Conservation (phyloP, 1,284 basidiomycete species). For the Rhodotorula glutinis region DNA sequence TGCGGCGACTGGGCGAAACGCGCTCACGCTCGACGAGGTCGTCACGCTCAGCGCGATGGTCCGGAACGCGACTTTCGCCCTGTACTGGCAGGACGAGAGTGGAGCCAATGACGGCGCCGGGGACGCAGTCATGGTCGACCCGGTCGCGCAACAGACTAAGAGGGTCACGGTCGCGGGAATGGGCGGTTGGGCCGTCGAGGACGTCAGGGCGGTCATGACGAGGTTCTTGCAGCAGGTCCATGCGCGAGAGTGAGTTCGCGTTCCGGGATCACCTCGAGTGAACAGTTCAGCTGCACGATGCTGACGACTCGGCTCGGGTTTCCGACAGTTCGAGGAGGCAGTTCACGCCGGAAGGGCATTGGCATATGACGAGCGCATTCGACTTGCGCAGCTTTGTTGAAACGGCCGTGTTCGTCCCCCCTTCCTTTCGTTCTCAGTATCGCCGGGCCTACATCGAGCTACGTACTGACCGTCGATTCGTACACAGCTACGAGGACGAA, state of each 20-base stretch:
- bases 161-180: slow-evolving; percentile 51
- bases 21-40: slow-evolving; percentile 80
- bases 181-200: slow-evolving; percentile 50
- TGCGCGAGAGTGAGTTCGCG: slow-evolving; percentile 69
- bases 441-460: background rate
- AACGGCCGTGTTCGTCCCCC: slow-evolving; percentile 57
- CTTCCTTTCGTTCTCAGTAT: slow-evolving; percentile 42
- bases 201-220: slow-evolving; percentile 67
- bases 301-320: too few species aligned
- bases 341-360: slow-evolving; percentile 77
- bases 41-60: slow-evolving; percentile 64
- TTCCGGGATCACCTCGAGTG: too few species aligned
- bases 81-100: slow-evolving; percentile 66
- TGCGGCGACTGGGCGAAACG: slow-evolving; percentile 56
- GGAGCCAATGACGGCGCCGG: slow-evolving; percentile 42
- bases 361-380: slow-evolving; percentile 68
- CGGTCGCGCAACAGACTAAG: slow-evolving; percentile 28
- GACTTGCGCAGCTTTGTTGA: slow-evolving; percentile 85
- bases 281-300: too few species aligned
- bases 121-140: slow-evolving; percentile 38
- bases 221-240: slow-evolving; percentile 73
- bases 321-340: slow-evolving; percentile 72
- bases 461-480: background rate
- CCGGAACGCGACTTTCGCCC: slow-evolving; percentile 70
- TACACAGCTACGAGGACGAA: slow-evolving; percentile 50